Base-by-base conservation (phyloP, 306 rosid species). In the Citrullus colocynthis region DNA sequence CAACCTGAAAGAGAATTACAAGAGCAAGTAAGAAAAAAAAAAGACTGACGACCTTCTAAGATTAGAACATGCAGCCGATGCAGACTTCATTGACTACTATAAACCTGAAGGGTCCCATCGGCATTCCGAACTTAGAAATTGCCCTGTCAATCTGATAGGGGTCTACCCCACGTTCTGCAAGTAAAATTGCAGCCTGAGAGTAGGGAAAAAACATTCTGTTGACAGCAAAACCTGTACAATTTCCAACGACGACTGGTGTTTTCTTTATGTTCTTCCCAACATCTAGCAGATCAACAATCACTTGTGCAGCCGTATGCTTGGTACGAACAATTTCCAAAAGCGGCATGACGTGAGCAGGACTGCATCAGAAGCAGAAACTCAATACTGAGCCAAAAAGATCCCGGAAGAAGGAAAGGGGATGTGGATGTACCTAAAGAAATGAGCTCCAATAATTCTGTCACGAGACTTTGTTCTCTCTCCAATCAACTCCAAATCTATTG, bases 71-170 rank as follows among this genome's bases (percentile, higher is more conserved):
- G 78, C 62, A 52, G 81, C 51, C 77, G 57, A 78, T 76, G 66
- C 55, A 77, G 80, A 44, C 48, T 59, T 37, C 20, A 69, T 79
- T 6, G 24, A 58, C 66, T 77, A 82, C 24, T 78, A 80, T 12
- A 77, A 81, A 95, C 99, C 99, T 95, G 88, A 95, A 95, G 60
- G 99, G 99, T 70, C 99, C 99, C 96, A 95, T 95, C 28, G 99
- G 97, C 97, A 95, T 93, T 67, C 90, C 93, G 39, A 89, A 89
- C 80, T 83, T 92, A 80, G 91, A 86, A 70, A 92, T 82, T 51
- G 78, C 93, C 74, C 62, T 86, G 81, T 92, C 98, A 63, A 95
- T 92, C 77, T 85, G 93, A 87, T 92, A 92, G 78, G 88, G 86
- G 82, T 95, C 96, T 37, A 89, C 78, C 59, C 99, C 99, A 41